Conservation (phyloP, 768 basidiomycete species). For the Agaricus subrufescens region DNA sequence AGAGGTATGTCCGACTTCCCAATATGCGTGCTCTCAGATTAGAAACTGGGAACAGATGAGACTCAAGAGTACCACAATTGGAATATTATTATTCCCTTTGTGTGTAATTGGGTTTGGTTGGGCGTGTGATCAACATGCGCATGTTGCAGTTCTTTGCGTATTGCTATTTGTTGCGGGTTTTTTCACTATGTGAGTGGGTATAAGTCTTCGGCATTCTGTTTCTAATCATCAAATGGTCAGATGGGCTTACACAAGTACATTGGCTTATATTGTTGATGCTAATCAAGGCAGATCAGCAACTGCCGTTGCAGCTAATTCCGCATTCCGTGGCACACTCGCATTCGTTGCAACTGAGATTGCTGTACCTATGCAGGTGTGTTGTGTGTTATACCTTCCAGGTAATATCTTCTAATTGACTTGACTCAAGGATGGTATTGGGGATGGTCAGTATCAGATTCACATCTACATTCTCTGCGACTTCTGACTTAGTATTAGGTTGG, state of each 20-base stretch:
- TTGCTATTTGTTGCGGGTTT: conserved; percentile 73
- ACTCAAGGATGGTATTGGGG: conserved; percentile 59
- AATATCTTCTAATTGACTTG: not conserved
- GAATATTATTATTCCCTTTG: conserved; percentile 56
- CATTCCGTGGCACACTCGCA: conserved; percentile 65
- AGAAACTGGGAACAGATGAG: conserved; percentile 52
- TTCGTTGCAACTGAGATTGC: conserved; percentile 70
- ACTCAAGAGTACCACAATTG: conserved; percentile 54
- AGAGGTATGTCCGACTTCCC: conserved; percentile 44
- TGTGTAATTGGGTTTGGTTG: conserved; percentile 70
- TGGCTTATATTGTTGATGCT: conserved; percentile 85
- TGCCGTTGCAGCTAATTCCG: conserved; percentile 73
- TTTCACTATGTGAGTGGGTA: conserved; percentile 58
- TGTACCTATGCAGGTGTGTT: conserved; percentile 61
- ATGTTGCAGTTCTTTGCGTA: conserved; percentile 66
- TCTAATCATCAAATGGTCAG: conserved; percentile 14
- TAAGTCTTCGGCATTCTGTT: not conserved
- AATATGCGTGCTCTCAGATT: not conserved
- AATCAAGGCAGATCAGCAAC: conserved; percentile 77
- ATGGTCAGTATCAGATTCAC: conserved; percentile 39
- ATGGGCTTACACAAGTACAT: conserved; percentile 35
- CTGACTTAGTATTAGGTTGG: conserved; percentile 32
- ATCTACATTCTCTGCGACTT: not conserved
- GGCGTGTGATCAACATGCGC: conserved; percentile 58
- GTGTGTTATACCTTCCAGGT: not conserved